Evolutionary conservation across 495 filamentous ascomycete genomes (phyloP), one percentile per base, ranked within the genome.

Genomic region (Melanomma pulvis-pyrius): DNA sequence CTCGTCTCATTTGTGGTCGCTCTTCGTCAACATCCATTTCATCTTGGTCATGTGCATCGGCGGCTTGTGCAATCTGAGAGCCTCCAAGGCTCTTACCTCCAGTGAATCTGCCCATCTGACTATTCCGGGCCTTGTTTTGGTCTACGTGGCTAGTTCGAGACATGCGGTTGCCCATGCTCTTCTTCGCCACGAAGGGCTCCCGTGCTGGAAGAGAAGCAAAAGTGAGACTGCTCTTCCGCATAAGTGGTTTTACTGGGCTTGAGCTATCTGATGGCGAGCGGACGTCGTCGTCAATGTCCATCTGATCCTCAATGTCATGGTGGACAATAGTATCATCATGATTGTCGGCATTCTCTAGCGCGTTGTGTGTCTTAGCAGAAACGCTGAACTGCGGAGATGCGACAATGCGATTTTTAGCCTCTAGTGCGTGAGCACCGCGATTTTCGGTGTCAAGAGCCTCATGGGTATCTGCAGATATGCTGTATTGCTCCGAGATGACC

Each of bases 141-240:
- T 96, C 92, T 36, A 92, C 71, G 67, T 97, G 89, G 69, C 91
- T 96, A 1, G 87, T 91, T 65, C 91, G 82, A 36, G 92, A 93
- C 24, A 84, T 73, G 30, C 90, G 82, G 29, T 84, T 82, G 29
- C 90, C 89, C 32, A 93, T 87, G 76, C 92, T 93, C 76, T 91
- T 90, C 62, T 88, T 89, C 13, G 78, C 85, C 21, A 85, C 86
- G 44, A 97, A 79, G 28, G 93, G 94, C 73, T 97, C 93, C 41
- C 94, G 87, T 8, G 93, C 91, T 54, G 94, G 94, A 2, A 98
- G 80, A 2, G 94, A 90, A 13, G 96, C 90, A 77, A 98, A 97
- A 54, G 87, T 93, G 54, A 98, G 82, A 70, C 93, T 97, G 76
- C 92, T 97, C 80, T 97, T 97, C 34, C 93, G 88, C 54, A 96